phyloP scores from a whole-genome alignment of 2,329 filamentous ascomycete species.

The Tolypocladium sp. region DNA sequence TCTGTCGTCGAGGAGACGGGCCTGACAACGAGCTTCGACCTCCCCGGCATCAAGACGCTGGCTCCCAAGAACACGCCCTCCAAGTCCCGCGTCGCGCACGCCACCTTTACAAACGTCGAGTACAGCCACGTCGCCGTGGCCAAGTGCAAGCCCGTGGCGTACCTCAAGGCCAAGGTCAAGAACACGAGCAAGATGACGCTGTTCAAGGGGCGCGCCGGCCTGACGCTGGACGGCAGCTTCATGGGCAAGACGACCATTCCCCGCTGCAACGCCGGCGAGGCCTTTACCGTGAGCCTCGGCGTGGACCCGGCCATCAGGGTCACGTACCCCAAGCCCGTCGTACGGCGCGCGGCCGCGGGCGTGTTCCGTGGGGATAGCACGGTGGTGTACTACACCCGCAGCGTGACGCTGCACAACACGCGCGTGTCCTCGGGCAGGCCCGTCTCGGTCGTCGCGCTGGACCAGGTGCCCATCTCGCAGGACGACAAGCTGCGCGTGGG shows the following conservation, averaged over 20 bases:
- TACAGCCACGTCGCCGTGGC: constrained; percentile 47
- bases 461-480: constrained; percentile 49
- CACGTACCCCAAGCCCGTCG: constrained; percentile 42
- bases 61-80: constrained; percentile 33
- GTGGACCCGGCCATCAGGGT: constrained; percentile 46
- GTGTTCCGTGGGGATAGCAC: constrained; percentile 41
- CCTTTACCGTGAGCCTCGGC: constrained; percentile 42
- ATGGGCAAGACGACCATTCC: constrained; percentile 44
- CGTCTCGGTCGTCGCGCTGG: constrained; percentile 38
- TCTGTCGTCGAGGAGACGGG: constrained; percentile 44
- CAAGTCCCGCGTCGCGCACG: constrained; percentile 45
- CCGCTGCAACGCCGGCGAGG: constrained; percentile 41
- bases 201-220: constrained; percentile 38
- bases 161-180: constrained; percentile 42
- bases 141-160: constrained; percentile 47
- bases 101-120: constrained; percentile 34
- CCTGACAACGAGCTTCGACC: constrained; percentile 46
- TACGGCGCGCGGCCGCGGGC: constrained; percentile 37
- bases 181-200: constrained; percentile 44
- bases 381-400: constrained; percentile 32
- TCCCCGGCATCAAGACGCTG: constrained; percentile 44
- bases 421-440: constrained; percentile 23
- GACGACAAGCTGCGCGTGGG: constrained; percentile 45
- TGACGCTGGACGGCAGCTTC: constrained; percentile 50
- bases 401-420: constrained; percentile 38